These are phyloP conservation scores for Gynandropsis gynandra DNA, from an alignment of 345 rosid genomes.

Conservation along the genomic window DNA sequence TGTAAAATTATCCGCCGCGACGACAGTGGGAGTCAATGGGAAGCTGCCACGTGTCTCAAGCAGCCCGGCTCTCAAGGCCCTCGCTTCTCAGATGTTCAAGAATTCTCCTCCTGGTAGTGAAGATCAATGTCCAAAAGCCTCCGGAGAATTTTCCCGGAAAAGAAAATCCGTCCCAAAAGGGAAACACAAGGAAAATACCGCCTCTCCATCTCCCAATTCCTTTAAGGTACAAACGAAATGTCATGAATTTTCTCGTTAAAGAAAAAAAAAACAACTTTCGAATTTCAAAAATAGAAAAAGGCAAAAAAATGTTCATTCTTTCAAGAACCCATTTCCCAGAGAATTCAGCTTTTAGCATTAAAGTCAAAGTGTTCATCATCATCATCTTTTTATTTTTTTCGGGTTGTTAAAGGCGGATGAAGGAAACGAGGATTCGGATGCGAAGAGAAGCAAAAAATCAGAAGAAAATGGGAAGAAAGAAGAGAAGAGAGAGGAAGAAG, in stretches of 20 bases:
- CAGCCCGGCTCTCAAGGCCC: conserved; percentile 42
- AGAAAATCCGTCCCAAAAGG: conserved; percentile 44
- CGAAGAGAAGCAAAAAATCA: conserved; percentile 29
- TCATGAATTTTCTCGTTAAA: neutral
- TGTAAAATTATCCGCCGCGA: neutral
- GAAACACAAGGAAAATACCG: conserved; percentile 37
- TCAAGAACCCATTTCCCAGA: neutral
- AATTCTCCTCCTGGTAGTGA: conserved; percentile 16
- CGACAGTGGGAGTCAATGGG: conserved; percentile 26
- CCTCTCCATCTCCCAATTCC: conserved; percentile 20
- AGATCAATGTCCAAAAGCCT: conserved; percentile 19
- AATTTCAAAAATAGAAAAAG: neutral
- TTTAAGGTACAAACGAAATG: conserved; percentile 27
- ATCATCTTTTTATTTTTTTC: too few species aligned
- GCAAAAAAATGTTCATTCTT: too few species aligned
- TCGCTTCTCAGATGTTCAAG: conserved; percentile 5
- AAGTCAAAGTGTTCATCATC: too few species aligned
- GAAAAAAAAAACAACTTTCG: neutral
- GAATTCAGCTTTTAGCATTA: neutral
- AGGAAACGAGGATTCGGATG: conserved; percentile 29
- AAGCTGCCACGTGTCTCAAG: conserved; percentile 56
- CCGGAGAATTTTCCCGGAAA: conserved; percentile 47
- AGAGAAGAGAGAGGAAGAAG: conserved; percentile 25
- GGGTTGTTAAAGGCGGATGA: conserved; percentile 29
- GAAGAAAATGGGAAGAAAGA: conserved; percentile 29